These are phyloP conservation scores for Discostella pseudostelligera DNA, from an alignment of 108 stramenopile genomes.

Conservation along the genomic window DNA sequence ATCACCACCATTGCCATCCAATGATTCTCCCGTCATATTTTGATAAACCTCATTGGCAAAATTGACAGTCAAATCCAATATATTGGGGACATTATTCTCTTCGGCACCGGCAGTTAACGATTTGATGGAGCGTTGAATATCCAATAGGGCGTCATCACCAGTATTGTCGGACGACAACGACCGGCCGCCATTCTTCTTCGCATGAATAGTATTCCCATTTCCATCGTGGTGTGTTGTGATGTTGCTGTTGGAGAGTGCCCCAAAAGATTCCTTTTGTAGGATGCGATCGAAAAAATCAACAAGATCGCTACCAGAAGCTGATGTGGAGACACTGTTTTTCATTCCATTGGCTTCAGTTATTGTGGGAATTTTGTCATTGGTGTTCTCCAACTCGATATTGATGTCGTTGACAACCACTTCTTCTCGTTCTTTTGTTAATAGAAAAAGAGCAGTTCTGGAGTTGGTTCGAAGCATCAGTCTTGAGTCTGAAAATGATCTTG, in stretches of 20 bases:
- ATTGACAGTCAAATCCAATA: conserved; percentile 43
- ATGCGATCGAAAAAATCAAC: conserved; percentile 34
- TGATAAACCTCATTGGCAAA: conserved; percentile 44
- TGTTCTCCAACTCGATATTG: not conserved
- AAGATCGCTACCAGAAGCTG: conserved; percentile 18
- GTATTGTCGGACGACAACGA: not conserved
- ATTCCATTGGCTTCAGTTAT: conserved; percentile 1
- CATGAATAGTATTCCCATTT: conserved; percentile 3
- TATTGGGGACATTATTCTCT: conserved; percentile 25
- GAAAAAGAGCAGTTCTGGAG: conserved; percentile 5
- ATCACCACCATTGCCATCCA: not conserved
- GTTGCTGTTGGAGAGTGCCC: conserved; percentile 2
- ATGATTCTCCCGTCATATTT: conserved; percentile 14
- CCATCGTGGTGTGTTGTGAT: not conserved
- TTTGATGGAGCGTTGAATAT: conserved; percentile 44
- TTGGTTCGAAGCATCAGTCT: not conserved
- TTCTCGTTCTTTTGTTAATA: conserved; percentile 29
- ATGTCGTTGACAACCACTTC: not conserved
- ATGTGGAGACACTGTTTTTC: conserved; percentile 9
- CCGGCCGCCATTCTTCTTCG: conserved; percentile 8
- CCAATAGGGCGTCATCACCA: conserved; percentile 20
- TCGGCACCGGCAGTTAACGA: conserved; percentile 22
- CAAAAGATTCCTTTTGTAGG: conserved; percentile 31
- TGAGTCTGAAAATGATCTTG: not conserved
- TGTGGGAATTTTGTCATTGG: not conserved